Percentiles rank a stretch among this genome's conserved stretches.
Conservation (phyloP, 805 yeast species). For the Nakazawaea populi region DNA sequence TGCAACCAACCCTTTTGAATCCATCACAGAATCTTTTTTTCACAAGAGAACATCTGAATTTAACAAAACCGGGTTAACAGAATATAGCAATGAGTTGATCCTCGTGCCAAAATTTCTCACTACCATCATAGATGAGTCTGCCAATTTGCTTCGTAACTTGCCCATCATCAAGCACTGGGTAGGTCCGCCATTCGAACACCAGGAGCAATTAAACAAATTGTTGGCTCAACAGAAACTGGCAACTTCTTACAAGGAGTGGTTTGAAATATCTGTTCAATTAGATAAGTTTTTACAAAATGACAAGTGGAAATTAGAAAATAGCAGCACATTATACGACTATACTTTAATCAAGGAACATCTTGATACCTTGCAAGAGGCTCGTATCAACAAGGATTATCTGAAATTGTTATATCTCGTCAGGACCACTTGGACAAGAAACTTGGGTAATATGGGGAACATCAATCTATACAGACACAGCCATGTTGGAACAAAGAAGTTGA, state of each 20-base stretch:
- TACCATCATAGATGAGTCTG: constrained; percentile 25
- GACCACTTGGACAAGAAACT: constrained; percentile 78
- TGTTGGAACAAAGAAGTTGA: constrained; percentile 79
- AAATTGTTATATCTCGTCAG: constrained; percentile 67
- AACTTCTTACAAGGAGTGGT: constrained; percentile 55
- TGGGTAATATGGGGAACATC: constrained; percentile 83
- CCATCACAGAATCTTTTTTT: constrained; percentile 7
- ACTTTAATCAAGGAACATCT: constrained; percentile 49
- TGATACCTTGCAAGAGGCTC: constrained; percentile 50
- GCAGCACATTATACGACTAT: constrained; percentile 70
- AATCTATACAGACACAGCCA: constrained; percentile 71
- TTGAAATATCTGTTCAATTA: constrained; percentile 49
- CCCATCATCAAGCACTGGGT: constrained; percentile 28
- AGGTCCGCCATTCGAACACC: constrained; percentile 32
- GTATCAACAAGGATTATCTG: constrained; percentile 51
- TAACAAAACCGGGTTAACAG: constrained; percentile 5
- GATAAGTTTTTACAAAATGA: constrained; percentile 63
- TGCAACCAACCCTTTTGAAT: constrained; percentile 7
- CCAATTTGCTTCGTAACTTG: constrained; percentile 25
- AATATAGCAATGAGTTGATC: constrained; percentile 5
- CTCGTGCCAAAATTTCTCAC: neutral
- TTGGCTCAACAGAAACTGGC: constrained; percentile 41
- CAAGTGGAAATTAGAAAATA: constrained; percentile 63
- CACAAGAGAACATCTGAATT: constrained; percentile 7
- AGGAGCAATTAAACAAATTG: constrained; percentile 30